Base-by-base conservation (phyloP, 345 rosid genomes). In the Stellera chamaejasme region DNA sequence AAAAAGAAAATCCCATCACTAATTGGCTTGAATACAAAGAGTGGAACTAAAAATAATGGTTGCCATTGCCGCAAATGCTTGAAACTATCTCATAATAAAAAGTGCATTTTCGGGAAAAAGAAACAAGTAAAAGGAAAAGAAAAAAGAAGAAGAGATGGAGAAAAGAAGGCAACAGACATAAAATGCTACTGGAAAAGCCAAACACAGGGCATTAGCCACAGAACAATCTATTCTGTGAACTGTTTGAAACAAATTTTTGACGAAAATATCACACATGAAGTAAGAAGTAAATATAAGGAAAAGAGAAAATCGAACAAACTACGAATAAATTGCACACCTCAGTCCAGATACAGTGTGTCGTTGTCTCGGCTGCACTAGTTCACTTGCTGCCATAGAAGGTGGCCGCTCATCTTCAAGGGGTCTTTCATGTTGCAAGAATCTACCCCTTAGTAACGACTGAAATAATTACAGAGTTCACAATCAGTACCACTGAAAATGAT, bases 371-470 rank as follows among this genome's bases (percentile, higher is more conserved):
- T 85, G 93, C 43, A 71, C 79, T 56, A 85, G 79, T 69, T 85
- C 94, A 68, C 78, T 48, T 16, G 94, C 78, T 25, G 87, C 94
- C 68, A 69, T 65, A 45, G 89, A 85, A 46, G 94, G 84, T 3
- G 81, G 76, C 66, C 89, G 80, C 64, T 78, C 89, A 27, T 75
- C 87, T 66, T 80, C 94, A 45, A 62, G 79, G 10, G 81, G 65
- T 66, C 80, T 76, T 65, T 85, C 94, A 75, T 76, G 77, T 56
- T 84, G 74, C 75, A 85, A 70, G 76, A 85, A 85, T 73, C 94
- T 77, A 64, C 94, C 87, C 58, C 94, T 76, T 48, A 82, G 81
- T 69, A 85, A 69, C 47, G 89, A 78, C 89, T 85, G 79, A 66
- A 73, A 61, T 57, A 60, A 13, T 16, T 50, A 45, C 63, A 5